Evolutionary conservation across 768 basidiomycete species (phyloP).

Genomic region (Dioszegia hungarica): DNA sequence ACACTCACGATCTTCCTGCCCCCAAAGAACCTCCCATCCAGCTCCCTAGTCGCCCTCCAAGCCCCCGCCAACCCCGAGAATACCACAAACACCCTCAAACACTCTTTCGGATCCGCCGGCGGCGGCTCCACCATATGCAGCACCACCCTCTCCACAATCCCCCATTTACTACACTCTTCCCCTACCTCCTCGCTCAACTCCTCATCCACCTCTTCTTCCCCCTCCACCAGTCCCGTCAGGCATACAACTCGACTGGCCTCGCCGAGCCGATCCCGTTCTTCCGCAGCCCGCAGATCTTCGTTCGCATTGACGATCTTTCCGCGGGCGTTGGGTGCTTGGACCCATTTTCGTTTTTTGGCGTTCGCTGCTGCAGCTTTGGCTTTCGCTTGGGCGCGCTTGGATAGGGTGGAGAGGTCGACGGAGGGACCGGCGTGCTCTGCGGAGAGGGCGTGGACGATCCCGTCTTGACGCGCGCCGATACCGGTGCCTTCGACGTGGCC

Average conservation of each 20-base stretch:
- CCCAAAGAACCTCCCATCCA: slow-evolving; percentile 89
- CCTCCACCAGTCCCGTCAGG: slow-evolving; percentile 78
- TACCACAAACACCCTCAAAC: slow-evolving; percentile 82
- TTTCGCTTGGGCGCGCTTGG: slow-evolving; percentile 44
- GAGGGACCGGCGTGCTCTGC: slow-evolving; percentile 60
- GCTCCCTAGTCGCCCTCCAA: slow-evolving; percentile 89
- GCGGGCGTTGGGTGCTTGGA: slow-evolving; percentile 57
- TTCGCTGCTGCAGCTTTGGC: slow-evolving; percentile 46
- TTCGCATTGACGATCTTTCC: slow-evolving; percentile 88
- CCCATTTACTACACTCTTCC: slow-evolving; percentile 43
- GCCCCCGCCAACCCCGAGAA: slow-evolving; percentile 89
- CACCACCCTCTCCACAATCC: slow-evolving; percentile 79
- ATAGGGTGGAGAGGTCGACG: slow-evolving; percentile 37
- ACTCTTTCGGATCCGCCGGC: slow-evolving; percentile 65
- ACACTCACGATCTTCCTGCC: slow-evolving; percentile 62
- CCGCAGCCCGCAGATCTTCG: slow-evolving; percentile 70
- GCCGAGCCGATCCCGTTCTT: slow-evolving; percentile 76
- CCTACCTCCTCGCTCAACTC: slow-evolving; percentile 81
- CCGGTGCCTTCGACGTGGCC: slow-evolving; percentile 93
- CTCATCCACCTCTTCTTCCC: slow-evolving; percentile 74
- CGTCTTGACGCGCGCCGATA: slow-evolving; percentile 73
- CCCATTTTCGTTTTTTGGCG: slow-evolving; percentile 37
- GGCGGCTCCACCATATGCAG: slow-evolving; percentile 71
- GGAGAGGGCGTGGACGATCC: slow-evolving; percentile 81
- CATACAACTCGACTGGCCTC: slow-evolving; percentile 86